Evolutionary conservation across 805 yeast genomes (phyloP).

Genomic region (Clavispora carvajalis): DNA sequence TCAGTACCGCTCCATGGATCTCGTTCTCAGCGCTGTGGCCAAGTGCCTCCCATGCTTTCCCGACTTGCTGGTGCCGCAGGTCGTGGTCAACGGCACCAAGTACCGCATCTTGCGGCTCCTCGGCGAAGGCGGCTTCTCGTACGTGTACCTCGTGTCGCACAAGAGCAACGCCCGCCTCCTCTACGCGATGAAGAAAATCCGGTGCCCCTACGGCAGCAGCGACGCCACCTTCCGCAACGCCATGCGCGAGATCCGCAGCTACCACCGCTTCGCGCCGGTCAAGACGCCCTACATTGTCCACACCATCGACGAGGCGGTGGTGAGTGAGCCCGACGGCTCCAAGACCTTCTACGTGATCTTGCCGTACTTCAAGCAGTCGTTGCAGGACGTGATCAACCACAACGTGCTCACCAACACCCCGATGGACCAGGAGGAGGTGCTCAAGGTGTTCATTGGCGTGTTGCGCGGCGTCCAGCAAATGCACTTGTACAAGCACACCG

Average conservation of each 20-base stretch:
- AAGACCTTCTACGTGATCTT: conserved; percentile 72
- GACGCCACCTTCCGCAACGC: conserved; percentile 58
- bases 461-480: conserved; percentile 70
- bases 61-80: conserved; percentile 43
- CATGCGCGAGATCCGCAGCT: conserved; percentile 70
- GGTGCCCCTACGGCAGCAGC: conserved; percentile 83
- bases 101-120: conserved; percentile 65
- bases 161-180: conserved; percentile 38
- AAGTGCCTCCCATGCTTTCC: conserved; percentile 43
- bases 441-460: conserved; percentile 59
- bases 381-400: conserved; percentile 74
- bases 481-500: conserved; percentile 53
- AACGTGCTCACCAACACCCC: conserved; percentile 50
- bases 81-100: conserved; percentile 55
- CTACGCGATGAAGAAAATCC: conserved; percentile 78
- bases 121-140: conserved; percentile 89
- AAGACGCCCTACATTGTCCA: conserved; percentile 60
- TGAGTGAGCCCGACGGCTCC: conserved; percentile 74
- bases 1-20: conserved; percentile 7
- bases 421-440: conserved; percentile 59
- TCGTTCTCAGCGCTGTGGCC: conserved; percentile 12
- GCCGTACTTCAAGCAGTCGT: conserved; percentile 68
- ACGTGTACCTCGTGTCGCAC: conserved; percentile 69
- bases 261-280: conserved; percentile 56
- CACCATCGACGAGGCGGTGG: conserved; percentile 64